Conservation (phyloP, 176 grass and related monocot species). For the Oryza meyeriana region DNA sequence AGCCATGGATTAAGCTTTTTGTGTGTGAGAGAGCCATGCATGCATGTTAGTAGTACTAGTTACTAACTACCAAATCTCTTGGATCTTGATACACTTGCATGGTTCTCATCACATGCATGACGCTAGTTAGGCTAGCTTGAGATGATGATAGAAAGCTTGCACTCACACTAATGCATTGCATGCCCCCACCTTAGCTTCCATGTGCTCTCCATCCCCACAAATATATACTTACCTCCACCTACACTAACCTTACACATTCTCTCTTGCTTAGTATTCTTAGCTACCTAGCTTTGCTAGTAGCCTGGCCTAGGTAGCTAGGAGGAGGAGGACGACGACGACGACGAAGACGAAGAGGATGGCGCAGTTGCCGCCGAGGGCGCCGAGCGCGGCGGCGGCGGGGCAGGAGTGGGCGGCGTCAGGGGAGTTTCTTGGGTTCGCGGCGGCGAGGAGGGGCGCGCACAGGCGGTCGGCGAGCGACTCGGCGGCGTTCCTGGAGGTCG, state of each 20-base stretch:
- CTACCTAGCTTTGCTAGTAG: neutral
- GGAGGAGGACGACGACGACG: neutral
- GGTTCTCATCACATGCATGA: slow-evolving; percentile 43
- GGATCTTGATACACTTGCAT: slow-evolving; percentile 31
- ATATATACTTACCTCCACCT: slow-evolving; percentile 31
- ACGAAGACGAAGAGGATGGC: slow-evolving; percentile 53
- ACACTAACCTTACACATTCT: slow-evolving; percentile 11
- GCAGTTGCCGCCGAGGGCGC: slow-evolving; percentile 75
- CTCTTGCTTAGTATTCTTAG: neutral
- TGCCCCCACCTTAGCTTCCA: slow-evolving; percentile 36
- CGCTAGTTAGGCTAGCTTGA: neutral
- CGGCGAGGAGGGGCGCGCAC: slow-evolving; percentile 56
- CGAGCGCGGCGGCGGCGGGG: slow-evolving; percentile 32
- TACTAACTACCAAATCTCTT: slow-evolving; percentile 40
- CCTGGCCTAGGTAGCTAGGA: neutral
- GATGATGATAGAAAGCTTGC: neutral
- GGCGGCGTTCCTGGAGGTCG: slow-evolving; percentile 75
- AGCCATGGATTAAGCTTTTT: neutral
- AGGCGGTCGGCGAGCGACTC: slow-evolving; percentile 86
- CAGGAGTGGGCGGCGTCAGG: slow-evolving; percentile 40
- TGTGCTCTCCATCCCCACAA: slow-evolving; percentile 19
- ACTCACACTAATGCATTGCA: slow-evolving; percentile 12
- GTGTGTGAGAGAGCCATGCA: neutral
- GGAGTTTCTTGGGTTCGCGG: slow-evolving; percentile 80
- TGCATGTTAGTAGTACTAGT: neutral